These are phyloP conservation scores for Acanthamoeba royreba DNA, from an alignment of 208 protist genomes.

Conservation along the genomic window DNA sequence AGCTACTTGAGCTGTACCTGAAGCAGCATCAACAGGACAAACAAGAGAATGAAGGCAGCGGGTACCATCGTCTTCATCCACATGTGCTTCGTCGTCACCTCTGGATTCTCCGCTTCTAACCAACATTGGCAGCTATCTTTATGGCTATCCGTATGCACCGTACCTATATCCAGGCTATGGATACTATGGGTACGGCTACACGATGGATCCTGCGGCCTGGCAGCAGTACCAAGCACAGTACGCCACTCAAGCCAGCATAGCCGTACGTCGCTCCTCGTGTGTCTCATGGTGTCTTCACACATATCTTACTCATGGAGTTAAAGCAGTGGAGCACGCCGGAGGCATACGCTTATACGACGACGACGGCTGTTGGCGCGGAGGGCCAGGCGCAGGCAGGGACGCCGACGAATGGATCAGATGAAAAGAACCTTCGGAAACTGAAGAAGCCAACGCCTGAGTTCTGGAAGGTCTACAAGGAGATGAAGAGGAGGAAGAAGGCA, in stretches of 20 bases:
- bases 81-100: too few species aligned
- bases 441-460: constrained; percentile 26
- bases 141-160: background rate
- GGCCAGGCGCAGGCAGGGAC: background rate
- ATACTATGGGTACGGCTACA: background rate
- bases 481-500: constrained; percentile 25
- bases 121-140: background rate
- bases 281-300: too few species aligned
- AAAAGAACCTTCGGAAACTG: background rate
- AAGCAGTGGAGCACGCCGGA: background rate
- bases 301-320: background rate
- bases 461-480: constrained; percentile 34
- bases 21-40: constrained; percentile 5
- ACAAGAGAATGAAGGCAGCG: background rate
- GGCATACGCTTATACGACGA: background rate
- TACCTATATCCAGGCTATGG: too few species aligned
- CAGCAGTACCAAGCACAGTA: background rate
- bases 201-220: background rate
- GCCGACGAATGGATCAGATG: background rate
- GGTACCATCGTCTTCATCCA: too few species aligned
- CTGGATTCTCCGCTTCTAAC: background rate
- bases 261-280: too few species aligned
- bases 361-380: background rate
- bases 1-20: background rate
- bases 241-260: background rate